These are phyloP conservation scores for Tolypocladium paradoxum DNA, from an alignment of 2,329 filamentous ascomycete species.

Conservation along the genomic window DNA sequence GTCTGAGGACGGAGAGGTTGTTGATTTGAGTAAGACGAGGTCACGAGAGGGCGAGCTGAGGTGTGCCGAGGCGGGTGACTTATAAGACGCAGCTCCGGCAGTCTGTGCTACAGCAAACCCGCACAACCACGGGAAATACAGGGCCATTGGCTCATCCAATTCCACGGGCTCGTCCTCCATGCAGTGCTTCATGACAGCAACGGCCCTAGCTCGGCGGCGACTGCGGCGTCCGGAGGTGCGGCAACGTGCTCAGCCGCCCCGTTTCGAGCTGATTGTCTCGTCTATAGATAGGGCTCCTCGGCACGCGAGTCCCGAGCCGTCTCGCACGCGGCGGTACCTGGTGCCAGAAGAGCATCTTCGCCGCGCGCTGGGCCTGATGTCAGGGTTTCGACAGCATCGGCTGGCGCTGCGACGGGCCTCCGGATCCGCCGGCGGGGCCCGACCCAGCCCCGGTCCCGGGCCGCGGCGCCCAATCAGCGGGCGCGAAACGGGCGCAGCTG, in stretches of 20 bases:
- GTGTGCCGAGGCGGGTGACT: not conserved
- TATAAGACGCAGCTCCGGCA: not conserved
- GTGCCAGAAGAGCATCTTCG: no score
- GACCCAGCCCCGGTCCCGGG: not conserved
- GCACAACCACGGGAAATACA: no score
- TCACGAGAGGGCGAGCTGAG: not conserved
- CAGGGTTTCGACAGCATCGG: not conserved
- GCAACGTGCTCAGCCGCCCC: not conserved
- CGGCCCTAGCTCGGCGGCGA: no score
- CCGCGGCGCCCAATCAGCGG: constrained; percentile 6
- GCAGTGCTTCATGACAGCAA: no score
- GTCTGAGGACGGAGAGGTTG: no score
- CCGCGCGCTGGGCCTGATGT: no score
- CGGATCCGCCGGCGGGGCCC: not conserved
- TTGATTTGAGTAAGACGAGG: no score
- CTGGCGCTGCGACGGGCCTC: not conserved
- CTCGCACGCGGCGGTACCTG: no score
- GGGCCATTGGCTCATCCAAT: not conserved
- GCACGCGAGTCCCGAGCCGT: not conserved
- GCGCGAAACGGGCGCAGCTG: constrained; percentile 7
- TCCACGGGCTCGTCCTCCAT: not conserved
- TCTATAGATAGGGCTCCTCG: not conserved
- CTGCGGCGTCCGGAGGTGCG: not conserved
- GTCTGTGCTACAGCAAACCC: not conserved
- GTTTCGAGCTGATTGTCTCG: not conserved